Evolutionary conservation across 192 early-diverging fungal genomes (phyloP).

Genomic region (Backusella morwellensis): DNA sequence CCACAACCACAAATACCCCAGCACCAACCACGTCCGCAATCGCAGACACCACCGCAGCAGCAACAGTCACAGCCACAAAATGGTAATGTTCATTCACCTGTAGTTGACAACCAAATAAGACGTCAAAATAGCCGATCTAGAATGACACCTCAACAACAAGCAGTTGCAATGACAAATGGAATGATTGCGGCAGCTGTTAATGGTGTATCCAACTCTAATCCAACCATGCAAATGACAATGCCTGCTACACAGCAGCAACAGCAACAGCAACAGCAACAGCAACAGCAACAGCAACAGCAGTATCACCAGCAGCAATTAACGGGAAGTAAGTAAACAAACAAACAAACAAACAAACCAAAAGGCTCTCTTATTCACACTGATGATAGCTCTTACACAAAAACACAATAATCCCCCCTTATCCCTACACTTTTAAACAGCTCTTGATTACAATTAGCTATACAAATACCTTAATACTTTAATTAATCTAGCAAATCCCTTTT

Average conservation of each 20-base stretch:
- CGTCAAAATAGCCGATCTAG: slow-evolving; percentile 22
- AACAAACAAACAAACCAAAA: neutral
- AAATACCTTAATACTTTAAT: neutral
- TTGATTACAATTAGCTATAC: neutral
- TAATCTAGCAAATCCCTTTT: neutral
- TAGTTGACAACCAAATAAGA: slow-evolving; percentile 13
- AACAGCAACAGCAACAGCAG: slow-evolving; percentile 17
- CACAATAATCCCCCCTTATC: slow-evolving; percentile 13
- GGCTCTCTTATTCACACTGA: neutral
- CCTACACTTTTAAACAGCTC: neutral
- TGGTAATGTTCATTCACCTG: neutral
- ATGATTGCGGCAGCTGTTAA: slow-evolving; percentile 34
- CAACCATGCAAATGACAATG: slow-evolving; percentile 14
- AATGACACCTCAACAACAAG: slow-evolving; percentile 35
- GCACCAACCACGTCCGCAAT: neutral
- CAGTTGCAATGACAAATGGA: slow-evolving; percentile 29
- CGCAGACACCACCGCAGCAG: neutral
- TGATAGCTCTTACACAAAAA: neutral
- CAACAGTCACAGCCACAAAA: neutral
- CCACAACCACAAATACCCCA: neutral
- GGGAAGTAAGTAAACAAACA: neutral
- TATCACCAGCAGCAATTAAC: slow-evolving; percentile 7
- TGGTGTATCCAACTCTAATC: slow-evolving; percentile 14
- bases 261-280: slow-evolving; percentile 15
- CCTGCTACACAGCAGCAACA: slow-evolving; percentile 19